These are phyloP conservation scores for Cyclotella choctawhatcheeana DNA, from an alignment of 108 stramenopile species.

Conservation along the genomic window DNA sequence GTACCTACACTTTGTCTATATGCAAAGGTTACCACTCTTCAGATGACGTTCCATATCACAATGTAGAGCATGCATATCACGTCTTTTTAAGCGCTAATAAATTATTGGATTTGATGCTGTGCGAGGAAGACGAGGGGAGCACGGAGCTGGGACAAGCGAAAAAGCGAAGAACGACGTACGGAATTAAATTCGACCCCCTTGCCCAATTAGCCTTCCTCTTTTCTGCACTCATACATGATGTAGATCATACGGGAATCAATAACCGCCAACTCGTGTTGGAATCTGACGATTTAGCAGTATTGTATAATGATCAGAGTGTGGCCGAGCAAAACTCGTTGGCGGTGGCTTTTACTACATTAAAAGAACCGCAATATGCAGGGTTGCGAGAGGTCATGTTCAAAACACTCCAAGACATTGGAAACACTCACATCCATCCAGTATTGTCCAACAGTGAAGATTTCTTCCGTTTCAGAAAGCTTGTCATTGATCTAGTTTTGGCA, in stretches of 20 bases:
- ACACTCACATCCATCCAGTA: background rate
- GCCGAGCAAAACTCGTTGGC: constrained; percentile 71
- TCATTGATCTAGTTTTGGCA: constrained; percentile 60
- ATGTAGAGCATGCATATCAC: constrained; percentile 77
- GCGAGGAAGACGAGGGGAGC: constrained; percentile 1
- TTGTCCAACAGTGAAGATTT: constrained; percentile 45
- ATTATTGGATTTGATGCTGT: constrained; percentile 73
- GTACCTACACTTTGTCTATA: constrained; percentile 1
- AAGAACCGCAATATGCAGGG: constrained; percentile 41
- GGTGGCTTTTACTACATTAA: constrained; percentile 71
- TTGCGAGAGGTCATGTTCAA: constrained; percentile 63
- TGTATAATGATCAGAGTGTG: constrained; percentile 85
- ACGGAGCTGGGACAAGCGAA: background rate
- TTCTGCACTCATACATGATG: constrained; percentile 41
- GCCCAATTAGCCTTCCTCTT: constrained; percentile 36
- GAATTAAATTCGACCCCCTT: constrained; percentile 38
- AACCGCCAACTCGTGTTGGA: constrained; percentile 28
- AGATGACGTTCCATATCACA: constrained; percentile 5
- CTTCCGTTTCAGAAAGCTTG: constrained; percentile 61
- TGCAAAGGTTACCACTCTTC: background rate
- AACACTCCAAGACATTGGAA: background rate
- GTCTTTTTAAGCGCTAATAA: constrained; percentile 72
- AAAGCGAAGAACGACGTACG: constrained; percentile 21
- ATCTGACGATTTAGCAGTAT: constrained; percentile 56
- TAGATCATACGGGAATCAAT: constrained; percentile 33